Percentiles rank a stretch among this genome's conserved stretches.
phyloP scores from a whole-genome alignment of 2,329 filamentous ascomycete genomes.

The Penicillium sp. region DNA sequence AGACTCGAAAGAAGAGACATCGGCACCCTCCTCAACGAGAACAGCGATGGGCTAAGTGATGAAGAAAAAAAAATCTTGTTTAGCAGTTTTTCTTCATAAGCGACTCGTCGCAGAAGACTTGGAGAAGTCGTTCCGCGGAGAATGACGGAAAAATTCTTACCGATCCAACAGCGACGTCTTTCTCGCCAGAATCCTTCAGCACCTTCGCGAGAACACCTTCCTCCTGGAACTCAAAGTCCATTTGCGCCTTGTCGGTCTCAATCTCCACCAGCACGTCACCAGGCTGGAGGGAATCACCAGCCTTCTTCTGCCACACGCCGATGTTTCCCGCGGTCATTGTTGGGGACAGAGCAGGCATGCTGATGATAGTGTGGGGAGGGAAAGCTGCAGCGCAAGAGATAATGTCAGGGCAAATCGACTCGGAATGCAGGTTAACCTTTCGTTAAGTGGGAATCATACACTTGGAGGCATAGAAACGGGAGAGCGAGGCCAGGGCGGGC shows the following conservation, averaged over 20 bases:
- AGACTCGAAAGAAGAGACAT: conserved; percentile 79
- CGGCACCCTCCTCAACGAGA: conserved; percentile 83
- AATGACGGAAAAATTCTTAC: conserved; percentile 54
- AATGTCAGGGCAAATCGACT: conserved; percentile 9
- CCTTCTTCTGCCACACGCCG: conserved; percentile 96
- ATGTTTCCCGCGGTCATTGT: conserved; percentile 98
- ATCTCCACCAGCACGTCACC: conserved; percentile 97
- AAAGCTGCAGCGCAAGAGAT: conserved; percentile 58
- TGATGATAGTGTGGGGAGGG: conserved; percentile 89
- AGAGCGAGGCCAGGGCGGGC: conserved; percentile 54
- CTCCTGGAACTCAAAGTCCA: conserved; percentile 99
- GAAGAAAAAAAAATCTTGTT: conserved; percentile 8
- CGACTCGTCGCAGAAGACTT: not conserved
- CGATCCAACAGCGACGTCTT: conserved; percentile 89
- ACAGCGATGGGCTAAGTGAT: conserved; percentile 78
- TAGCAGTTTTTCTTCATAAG: not conserved
- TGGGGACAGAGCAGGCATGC: conserved; percentile 95
- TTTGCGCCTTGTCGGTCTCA: conserved; percentile 99
- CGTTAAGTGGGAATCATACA: conserved; percentile 42
- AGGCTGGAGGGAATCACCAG: conserved; percentile 76
- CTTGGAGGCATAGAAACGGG: conserved; percentile 64
- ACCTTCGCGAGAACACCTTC: conserved; percentile 94
- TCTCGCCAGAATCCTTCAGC: conserved; percentile 84
- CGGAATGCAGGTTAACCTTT: conserved; percentile 3
- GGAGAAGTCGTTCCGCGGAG: conserved; percentile 4